These are phyloP conservation scores for Zasmidium angulare DNA, from an alignment of 2,329 filamentous ascomycete species.

Conservation along the genomic window DNA sequence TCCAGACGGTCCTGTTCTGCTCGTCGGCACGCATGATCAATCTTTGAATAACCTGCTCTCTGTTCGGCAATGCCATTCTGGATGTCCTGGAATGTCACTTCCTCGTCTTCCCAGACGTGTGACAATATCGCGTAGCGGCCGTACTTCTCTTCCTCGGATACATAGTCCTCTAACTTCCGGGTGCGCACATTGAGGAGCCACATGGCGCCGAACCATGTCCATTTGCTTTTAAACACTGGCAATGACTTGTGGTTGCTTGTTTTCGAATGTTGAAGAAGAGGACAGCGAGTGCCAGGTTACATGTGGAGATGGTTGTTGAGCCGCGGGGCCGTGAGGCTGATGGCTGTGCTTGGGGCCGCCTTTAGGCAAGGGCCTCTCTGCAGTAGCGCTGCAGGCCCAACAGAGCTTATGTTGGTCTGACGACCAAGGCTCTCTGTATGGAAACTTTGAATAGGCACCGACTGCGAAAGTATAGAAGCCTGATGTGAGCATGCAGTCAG, in stretches of 20 bases:
- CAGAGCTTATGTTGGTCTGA: background rate
- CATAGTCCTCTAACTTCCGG: conserved; percentile 16
- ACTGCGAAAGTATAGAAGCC: background rate
- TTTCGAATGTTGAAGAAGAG: background rate
- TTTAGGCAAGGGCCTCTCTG: background rate
- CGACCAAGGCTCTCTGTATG: background rate
- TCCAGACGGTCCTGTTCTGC: conserved; percentile 27
- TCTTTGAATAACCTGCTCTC: conserved; percentile 25
- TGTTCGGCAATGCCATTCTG: conserved; percentile 3
- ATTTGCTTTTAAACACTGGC: background rate
- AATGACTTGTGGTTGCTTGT: background rate
- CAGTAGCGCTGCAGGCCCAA: background rate
- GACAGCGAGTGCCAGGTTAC: background rate
- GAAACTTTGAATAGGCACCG: no score
- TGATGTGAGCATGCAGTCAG: background rate
- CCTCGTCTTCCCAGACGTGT: conserved; percentile 27
- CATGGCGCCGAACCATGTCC: conserved; percentile 8
- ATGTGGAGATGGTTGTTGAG: background rate
- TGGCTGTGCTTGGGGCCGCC: background rate
- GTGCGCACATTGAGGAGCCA: conserved; percentile 22
- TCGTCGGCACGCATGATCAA: conserved; percentile 20
- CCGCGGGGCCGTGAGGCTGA: background rate
- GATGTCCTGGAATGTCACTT: conserved; percentile 26
- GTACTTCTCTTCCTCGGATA: conserved; percentile 19
- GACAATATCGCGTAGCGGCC: conserved; percentile 28